Percentiles rank a stretch among this genome's conserved stretches.
Conservation (phyloP, 768 basidiomycete genomes). For the Gautieria morchelliformis region DNA sequence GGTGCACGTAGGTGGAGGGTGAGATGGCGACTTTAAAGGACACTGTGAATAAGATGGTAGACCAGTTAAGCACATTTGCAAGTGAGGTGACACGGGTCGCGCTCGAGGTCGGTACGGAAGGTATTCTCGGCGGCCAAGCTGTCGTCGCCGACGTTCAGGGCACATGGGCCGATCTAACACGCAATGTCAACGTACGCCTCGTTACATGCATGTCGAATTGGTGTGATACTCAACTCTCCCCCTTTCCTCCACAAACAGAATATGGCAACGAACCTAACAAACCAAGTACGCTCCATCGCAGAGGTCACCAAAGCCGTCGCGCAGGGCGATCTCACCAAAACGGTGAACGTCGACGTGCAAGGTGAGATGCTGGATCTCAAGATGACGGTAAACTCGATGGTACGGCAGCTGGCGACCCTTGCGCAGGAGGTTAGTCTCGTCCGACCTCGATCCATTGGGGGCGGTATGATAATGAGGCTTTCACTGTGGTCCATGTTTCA, state of each 20-base stretch:
- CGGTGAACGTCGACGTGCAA: constrained; percentile 86
- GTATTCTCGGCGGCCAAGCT: constrained; percentile 85
- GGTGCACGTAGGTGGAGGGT: constrained; percentile 42
- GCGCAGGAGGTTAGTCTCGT: constrained; percentile 43
- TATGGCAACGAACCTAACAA: constrained; percentile 80
- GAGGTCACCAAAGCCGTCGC: constrained; percentile 76
- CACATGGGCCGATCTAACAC: constrained; percentile 85
- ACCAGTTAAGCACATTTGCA: constrained; percentile 79
- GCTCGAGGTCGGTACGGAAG: constrained; percentile 83
- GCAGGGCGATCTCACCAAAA: constrained; percentile 70
- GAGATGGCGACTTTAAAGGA: constrained; percentile 81
- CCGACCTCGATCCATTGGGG: neutral
- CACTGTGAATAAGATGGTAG: constrained; percentile 93
- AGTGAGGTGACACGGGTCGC: constrained; percentile 78
- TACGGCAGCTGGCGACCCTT: constrained; percentile 58
- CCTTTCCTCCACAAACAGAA: constrained; percentile 33
- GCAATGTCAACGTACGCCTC: constrained; percentile 73
- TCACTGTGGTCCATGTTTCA: constrained; percentile 8
- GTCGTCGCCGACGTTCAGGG: constrained; percentile 86
- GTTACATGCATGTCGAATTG: neutral
- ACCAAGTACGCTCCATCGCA: constrained; percentile 86
- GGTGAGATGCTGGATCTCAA: constrained; percentile 89
- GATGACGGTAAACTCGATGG: constrained; percentile 74
- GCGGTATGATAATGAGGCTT: neutral
- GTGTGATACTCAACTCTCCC: neutral